phyloP scores from a whole-genome alignment of 495 filamentous ascomycete species.

The Penicillium roqueforti region DNA sequence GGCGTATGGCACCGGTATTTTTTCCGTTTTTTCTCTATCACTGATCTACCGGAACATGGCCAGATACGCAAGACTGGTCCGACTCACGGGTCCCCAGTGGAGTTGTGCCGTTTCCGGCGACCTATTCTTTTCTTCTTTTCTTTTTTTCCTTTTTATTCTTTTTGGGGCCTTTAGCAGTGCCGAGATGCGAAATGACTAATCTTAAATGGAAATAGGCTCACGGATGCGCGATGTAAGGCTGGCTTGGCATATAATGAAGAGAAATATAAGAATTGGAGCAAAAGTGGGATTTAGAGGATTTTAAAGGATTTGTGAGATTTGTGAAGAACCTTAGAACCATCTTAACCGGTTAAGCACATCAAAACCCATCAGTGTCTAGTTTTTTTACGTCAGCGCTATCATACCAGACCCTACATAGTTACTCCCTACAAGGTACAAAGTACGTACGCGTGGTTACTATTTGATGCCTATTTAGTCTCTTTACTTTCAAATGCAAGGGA shows the following conservation, averaged over 20 bases:
- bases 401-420: background rate
- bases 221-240: background rate
- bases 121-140: background rate
- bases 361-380: background rate
- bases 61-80: constrained; percentile 28
- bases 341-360: background rate
- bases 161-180: background rate
- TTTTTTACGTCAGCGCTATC: constrained; percentile 8
- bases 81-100: constrained; percentile 29
- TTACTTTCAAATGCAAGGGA: too few species aligned
- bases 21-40: constrained; percentile 20
- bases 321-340: background rate
- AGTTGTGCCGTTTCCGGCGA: constrained; percentile 26
- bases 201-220: background rate
- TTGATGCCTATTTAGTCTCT: background rate
- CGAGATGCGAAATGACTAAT: background rate
- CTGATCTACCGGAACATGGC: constrained; percentile 28
- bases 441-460: background rate
- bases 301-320: background rate
- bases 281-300: background rate
- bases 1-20: constrained; percentile 12
- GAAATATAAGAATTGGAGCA: background rate
- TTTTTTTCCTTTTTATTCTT: background rate
- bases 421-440: too few species aligned
- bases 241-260: background rate